Base-by-base conservation (phyloP, 2,329 filamentous ascomycete species). In the Aciculosporium take region DNA sequence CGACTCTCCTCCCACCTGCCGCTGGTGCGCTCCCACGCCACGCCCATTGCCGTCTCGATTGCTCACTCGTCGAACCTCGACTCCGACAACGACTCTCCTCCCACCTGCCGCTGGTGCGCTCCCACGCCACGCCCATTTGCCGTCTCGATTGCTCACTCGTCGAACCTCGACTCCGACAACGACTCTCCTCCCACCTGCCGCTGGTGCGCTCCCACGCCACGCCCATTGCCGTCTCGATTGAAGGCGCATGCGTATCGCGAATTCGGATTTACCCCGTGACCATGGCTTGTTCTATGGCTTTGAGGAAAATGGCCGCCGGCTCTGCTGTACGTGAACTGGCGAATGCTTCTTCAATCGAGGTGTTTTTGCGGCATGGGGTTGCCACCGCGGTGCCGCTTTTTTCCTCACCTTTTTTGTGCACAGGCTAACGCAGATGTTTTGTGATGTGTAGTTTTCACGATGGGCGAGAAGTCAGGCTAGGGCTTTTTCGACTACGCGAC, bases 401-500 rank as follows among this genome's bases (percentile, higher is more conserved):
- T 12, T 25, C 30, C 28, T 12, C 18, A 5, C 20, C 12, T 29
- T n/a, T 29, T 29, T n/a, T n/a, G 3, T 12, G 28, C 28, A 5
- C 12, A n/a, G 28, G 36, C 35, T 29, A 21, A 33, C 36, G 5
- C 29, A 7, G 7, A 29, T 6, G 35, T 7, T 9, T n/a, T 30
- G 33, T 13, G 21, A 27, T 46, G 45, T 46, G 45, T 46, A 85
- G 80, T 73, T 84, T 59, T 73, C 76, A 50, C 72, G 73, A 56
- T 64, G 69, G 53, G 62, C 78, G 53, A 74, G 72, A 63, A 71
- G 69, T 55, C 76, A 84, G 57, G 70, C 73, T 57, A 76, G 88
- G 65, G 71, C 79, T 46, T 96, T 98, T 68, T 94, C 89, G 47
- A 86, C 84, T 48, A 89, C 89, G 49, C 78, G 81, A 57, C 77